Percentiles rank a stretch among this genome's conserved stretches.
phyloP scores from a whole-genome alignment of 306 rosid species.

The Vigna unguiculata region DNA sequence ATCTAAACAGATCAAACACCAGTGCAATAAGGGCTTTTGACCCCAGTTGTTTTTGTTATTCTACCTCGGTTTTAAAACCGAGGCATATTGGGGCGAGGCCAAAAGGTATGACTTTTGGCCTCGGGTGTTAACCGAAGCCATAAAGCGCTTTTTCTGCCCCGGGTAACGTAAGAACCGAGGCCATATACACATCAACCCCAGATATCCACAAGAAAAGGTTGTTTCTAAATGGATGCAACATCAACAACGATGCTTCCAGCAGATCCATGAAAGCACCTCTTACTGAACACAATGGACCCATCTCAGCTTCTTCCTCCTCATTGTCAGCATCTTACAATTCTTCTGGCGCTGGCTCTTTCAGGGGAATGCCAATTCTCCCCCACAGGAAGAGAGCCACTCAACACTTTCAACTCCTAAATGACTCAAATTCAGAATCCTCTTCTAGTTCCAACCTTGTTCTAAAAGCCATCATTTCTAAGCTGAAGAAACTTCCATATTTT shows the following conservation, averaged over 20 bases:
- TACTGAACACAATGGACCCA: conserved; percentile 64
- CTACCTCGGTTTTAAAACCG: no score
- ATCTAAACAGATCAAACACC: no score
- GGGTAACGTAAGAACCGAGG: no score
- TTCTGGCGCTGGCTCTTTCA: conserved; percentile 69
- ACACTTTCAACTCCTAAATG: conserved; percentile 42
- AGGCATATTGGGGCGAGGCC: no score
- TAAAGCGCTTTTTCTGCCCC: no score
- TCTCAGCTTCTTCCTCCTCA: conserved; percentile 73
- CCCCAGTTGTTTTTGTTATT: no score
- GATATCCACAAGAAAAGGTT: conserved; percentile 74
- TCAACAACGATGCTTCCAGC: conserved; percentile 63
- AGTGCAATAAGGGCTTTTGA: no score
- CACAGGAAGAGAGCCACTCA: conserved; percentile 23
- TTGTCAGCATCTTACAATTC: conserved; percentile 69
- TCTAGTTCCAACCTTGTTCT: neutral
- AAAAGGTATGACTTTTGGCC: no score
- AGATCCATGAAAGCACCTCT: conserved; percentile 79
- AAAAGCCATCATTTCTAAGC: conserved; percentile 43
- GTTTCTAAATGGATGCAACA: conserved; percentile 51
- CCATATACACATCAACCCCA: conserved; percentile 60
- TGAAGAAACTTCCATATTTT: conserved; percentile 42
- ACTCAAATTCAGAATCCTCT: neutral
- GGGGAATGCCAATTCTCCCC: conserved; percentile 73
- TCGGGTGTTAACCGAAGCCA: no score